These are phyloP conservation scores for Aspergillus sparsus DNA, from an alignment of 495 filamentous ascomycete genomes.

Conservation along the genomic window DNA sequence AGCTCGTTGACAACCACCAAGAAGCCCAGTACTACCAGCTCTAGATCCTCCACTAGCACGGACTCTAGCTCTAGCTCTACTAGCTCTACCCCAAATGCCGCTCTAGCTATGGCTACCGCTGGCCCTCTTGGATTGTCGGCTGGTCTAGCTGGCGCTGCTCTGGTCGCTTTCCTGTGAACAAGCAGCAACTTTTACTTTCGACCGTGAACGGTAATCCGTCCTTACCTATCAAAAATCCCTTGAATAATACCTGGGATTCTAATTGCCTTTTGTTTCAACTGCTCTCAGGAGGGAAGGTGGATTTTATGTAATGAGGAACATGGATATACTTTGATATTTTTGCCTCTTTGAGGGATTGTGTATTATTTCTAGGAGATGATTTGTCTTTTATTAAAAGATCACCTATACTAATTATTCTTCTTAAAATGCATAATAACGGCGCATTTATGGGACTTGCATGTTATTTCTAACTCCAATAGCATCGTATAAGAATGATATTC, in stretches of 20 bases:
- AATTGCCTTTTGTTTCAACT: not conserved
- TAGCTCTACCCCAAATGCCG: slow-evolving; percentile 28
- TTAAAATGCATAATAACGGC: slow-evolving; percentile 30
- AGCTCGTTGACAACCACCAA: slow-evolving; percentile 8
- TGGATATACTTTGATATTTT: slow-evolving; percentile 29
- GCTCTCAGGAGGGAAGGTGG: not conserved
- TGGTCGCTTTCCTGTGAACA: slow-evolving; percentile 51
- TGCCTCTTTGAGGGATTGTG: slow-evolving; percentile 16
- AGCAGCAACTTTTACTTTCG: slow-evolving; percentile 1
- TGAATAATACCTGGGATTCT: not conserved
- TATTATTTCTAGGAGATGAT: slow-evolving; percentile 22
- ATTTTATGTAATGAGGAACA: slow-evolving; percentile 31
- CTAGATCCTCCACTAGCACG: slow-evolving; percentile 4
- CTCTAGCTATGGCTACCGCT: slow-evolving; percentile 39
- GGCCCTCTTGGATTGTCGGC: slow-evolving; percentile 41
- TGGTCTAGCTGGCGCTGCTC: slow-evolving; percentile 45
- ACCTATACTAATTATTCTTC: slow-evolving; percentile 13
- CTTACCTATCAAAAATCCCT: not conserved
- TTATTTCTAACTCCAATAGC: no score
- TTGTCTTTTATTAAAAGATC: slow-evolving; percentile 22
- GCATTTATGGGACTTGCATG: slow-evolving; percentile 18
- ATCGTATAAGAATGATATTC: no score
- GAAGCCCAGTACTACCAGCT: not conserved
- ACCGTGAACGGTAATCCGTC: slow-evolving; percentile 1
- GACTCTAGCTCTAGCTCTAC: slow-evolving; percentile 14